Evolutionary conservation across 148 eudicot species (phyloP).

Genomic region (Nyssa sinensis): DNA sequence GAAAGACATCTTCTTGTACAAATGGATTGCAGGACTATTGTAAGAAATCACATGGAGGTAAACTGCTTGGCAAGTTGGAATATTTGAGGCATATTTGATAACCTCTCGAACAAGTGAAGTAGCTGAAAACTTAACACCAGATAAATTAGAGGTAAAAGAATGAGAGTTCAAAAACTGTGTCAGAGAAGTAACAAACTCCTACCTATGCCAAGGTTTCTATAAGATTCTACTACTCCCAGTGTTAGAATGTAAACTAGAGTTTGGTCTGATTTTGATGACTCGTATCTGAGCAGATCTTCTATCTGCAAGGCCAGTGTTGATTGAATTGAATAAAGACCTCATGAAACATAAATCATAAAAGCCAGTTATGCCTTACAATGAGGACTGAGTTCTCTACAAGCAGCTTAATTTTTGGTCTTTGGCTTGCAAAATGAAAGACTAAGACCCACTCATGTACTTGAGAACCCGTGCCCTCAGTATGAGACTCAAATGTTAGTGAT

Average conservation of each 20-base stretch:
- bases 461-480: neutral
- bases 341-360: neutral
- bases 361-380: neutral
- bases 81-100: constrained; percentile 69
- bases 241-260: constrained; percentile 82
- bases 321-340: constrained; percentile 6
- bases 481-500: neutral
- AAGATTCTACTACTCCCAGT: constrained; percentile 85
- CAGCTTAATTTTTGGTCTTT: neutral
- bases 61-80: constrained; percentile 73
- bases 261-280: constrained; percentile 62
- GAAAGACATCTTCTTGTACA: constrained; percentile 91
- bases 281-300: constrained; percentile 71
- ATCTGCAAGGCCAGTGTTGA: constrained; percentile 42
- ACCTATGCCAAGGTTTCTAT: constrained; percentile 94
- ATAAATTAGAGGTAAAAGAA: constrained; percentile 14
- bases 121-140: constrained; percentile 49
- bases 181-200: constrained; percentile 12
- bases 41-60: constrained; percentile 94
- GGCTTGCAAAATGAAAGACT: neutral
- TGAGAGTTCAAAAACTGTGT: constrained; percentile 10
- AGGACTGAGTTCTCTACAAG: neutral
- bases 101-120: constrained; percentile 77
- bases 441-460: neutral
- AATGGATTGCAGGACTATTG: constrained; percentile 76